Conservation (phyloP, 148 eudicot species). For the Selenicereus undatus region DNA sequence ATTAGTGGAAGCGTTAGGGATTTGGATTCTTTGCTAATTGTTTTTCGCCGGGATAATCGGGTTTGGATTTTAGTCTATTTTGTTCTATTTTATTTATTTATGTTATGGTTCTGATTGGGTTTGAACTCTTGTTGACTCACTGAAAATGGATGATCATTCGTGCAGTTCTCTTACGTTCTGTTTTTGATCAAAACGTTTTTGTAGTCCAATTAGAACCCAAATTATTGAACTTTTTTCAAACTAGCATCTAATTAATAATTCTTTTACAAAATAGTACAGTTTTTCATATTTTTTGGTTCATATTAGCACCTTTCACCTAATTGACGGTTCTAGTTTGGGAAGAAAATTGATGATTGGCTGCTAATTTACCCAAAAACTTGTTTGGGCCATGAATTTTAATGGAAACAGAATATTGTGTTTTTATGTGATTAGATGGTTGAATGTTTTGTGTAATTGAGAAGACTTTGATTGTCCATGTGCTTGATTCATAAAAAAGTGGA, state of each 20-base stretch:
- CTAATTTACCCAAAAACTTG: no score
- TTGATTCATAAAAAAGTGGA: neutral
- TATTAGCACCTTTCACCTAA: no score
- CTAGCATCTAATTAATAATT: no score
- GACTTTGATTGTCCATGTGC: neutral
- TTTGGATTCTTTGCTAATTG: neutral
- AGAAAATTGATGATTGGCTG: no score
- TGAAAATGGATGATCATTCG: neutral
- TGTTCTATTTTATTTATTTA: neutral
- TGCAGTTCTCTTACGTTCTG: neutral
- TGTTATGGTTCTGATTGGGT: neutral
- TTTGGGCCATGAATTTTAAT: no score
- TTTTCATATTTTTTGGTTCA: no score
- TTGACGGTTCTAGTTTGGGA: no score
- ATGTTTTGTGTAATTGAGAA: no score
- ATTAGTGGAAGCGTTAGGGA: neutral
- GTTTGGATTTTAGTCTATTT: neutral
- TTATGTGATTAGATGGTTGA: slow-evolving; percentile 3
- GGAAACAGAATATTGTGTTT: neutral
- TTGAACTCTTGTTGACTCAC: neutral
- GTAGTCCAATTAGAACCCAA: no score
- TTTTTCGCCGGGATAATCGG: neutral
- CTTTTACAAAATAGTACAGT: no score
- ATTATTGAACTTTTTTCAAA: no score
- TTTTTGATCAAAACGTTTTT: neutral